Evolutionary conservation across 805 yeast genomes (phyloP), one percentile per base, ranked within the genome.

Genomic region (Candida odintsovae): DNA sequence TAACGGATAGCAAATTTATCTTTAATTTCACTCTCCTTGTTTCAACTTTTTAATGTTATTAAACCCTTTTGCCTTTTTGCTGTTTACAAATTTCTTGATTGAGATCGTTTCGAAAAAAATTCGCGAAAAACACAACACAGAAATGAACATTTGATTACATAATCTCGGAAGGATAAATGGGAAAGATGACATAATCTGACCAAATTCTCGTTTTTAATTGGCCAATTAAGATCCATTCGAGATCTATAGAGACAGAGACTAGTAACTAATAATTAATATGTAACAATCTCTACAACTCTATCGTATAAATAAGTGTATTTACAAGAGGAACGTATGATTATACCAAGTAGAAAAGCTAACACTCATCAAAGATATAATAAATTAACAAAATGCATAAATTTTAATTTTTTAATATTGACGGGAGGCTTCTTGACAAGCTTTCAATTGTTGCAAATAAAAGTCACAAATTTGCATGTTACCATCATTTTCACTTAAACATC

Each of bases 381-480:
- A n/a, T n/a, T n/a, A n/a, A n/a, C n/a, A n/a, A n/a, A 33, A 33
- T 33, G 36, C 36, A 33, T 33, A 16, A 9, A 6, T 29, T 22
- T 4, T 6, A 33, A 9, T 31, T 15, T 40, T 38, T 57, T 81
- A 90, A 68, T 86, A 90, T 59, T 78, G 87, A 55, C 83, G 78
- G 46, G 96, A 76, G 58, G 97, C 96, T 69, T 86, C 89, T 73
- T 94, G 97, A 71, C 99, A 94, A 19, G 97, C 95, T 75, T 87
- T 92, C 68, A 94, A 82, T 74, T 92, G 97, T 73, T 94, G 97
- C 71, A 94, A 77, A 72, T 94, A 94, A 80, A 79, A 94, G 64
- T 90, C 97, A 73, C 99, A 94, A 57, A 86, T 83, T 72, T 90
- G 97, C 88, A 88, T 86, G 79, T 94, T 90, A 58, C 99, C 99